phyloP scores from a whole-genome alignment of 23 red algal species.

The Gracilaria domingensis region DNA sequence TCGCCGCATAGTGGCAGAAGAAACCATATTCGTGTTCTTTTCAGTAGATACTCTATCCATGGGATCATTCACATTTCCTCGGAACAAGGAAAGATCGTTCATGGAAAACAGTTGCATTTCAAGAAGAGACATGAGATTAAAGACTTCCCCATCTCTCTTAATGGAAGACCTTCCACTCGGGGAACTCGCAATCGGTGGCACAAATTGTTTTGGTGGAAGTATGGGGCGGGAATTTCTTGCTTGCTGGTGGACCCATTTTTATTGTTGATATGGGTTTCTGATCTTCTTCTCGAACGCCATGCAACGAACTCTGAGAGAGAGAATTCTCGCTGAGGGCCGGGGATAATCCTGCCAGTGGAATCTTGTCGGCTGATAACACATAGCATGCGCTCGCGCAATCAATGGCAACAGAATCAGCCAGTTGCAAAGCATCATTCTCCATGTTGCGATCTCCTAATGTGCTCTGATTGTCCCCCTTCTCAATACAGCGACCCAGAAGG shows the following conservation, averaged over 20 bases:
- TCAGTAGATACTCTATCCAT: not conserved
- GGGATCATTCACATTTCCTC: not conserved
- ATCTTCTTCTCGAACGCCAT: constrained; percentile 10
- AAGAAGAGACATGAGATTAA: constrained; percentile 31
- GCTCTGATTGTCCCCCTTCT: not conserved
- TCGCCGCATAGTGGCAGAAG: constrained; percentile 48
- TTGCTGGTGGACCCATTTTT: not conserved
- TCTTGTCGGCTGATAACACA: constrained; percentile 36
- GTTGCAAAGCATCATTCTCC: constrained; percentile 22
- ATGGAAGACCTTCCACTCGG: constrained; percentile 5
- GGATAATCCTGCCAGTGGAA: not conserved
- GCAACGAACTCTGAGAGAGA: not conserved
- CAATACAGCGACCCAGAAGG: not conserved
- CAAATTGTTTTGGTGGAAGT: not conserved
- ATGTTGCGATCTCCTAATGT: not conserved
- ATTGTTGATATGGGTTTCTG: not conserved
- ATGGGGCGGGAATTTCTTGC: not conserved
- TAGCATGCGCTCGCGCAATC: constrained; percentile 71
- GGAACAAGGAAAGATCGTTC: constrained; percentile 51
- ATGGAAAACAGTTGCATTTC: constrained; percentile 65
- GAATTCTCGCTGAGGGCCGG: not conserved
- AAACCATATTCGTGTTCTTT: constrained; percentile 5
- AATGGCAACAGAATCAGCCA: constrained; percentile 65
- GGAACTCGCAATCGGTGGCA: constrained; percentile 7
- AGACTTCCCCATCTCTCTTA: constrained; percentile 47